Evolutionary conservation across 371 early-diverging fungal genomes (phyloP).

Genomic region (Mortierella sp.): DNA sequence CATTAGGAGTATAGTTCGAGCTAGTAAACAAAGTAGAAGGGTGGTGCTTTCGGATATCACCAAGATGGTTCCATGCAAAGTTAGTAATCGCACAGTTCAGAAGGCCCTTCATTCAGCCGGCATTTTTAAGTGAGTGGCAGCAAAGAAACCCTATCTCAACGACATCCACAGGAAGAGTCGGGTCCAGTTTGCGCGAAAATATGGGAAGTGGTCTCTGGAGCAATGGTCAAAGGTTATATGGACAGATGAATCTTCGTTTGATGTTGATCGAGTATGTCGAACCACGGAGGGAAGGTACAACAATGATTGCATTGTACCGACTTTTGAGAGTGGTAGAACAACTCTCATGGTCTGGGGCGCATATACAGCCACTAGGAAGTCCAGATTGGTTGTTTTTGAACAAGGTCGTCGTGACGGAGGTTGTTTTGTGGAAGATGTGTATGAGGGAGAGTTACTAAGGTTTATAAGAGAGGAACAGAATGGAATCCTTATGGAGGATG

Average conservation of each 20-base stretch:
- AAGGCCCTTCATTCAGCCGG: background rate
- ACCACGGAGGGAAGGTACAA: background rate
- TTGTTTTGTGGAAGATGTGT: no score
- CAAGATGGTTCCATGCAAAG: background rate
- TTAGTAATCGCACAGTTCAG: background rate
- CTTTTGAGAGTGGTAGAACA: constrained; percentile 7
- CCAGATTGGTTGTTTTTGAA: no score
- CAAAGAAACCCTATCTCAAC: background rate
- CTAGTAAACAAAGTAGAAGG: background rate
- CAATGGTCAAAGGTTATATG: constrained; percentile 5
- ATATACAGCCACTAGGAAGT: no score
- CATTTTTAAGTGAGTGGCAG: background rate
- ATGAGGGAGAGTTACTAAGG: no score
- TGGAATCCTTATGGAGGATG: no score
- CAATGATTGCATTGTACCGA: background rate
- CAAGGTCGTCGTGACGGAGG: no score
- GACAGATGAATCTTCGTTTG: constrained; percentile 13
- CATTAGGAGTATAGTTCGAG: background rate
- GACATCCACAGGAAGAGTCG: background rate
- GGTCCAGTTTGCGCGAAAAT: background rate
- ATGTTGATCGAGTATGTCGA: constrained; percentile 2
- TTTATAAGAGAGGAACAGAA: no score
- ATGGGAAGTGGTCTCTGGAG: constrained; percentile 1
- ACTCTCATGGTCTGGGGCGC: constrained; percentile 6
- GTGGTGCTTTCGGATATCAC: background rate